Conservation (phyloP, 1,284 basidiomycete species). For the Sanghuangporus sanghuang region DNA sequence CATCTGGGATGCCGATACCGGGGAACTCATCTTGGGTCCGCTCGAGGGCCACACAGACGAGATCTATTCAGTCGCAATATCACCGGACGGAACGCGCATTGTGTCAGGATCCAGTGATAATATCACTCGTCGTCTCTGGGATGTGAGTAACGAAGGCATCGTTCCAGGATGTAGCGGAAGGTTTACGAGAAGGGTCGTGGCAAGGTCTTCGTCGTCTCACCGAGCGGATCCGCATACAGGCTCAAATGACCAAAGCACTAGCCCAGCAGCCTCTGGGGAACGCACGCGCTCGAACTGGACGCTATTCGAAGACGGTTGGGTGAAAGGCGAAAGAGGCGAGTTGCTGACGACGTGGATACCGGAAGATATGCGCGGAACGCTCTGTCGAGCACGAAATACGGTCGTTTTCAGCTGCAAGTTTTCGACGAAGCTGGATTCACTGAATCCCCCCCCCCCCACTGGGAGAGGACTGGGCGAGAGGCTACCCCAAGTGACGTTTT, state of each 20-base stretch:
- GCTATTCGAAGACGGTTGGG: background rate
- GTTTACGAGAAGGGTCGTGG: slow-evolving; percentile 4
- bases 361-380: background rate
- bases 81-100: slow-evolving; percentile 26
- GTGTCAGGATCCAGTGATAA: slow-evolving; percentile 57
- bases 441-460: background rate
- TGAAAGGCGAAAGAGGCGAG: background rate
- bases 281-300: no score
- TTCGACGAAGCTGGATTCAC: background rate
- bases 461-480: no score
- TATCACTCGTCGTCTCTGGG: slow-evolving; percentile 93
- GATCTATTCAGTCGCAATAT: slow-evolving; percentile 38
- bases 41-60: slow-evolving; percentile 33
- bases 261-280: background rate
- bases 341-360: background rate
- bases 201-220: background rate
- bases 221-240: background rate
- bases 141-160: slow-evolving; percentile 43
- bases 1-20: background rate
- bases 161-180: background rate
- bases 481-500: background rate
- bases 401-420: background rate
- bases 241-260: background rate
- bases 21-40: slow-evolving; percentile 25
- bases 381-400: background rate